Conservation (phyloP, 176 grass and related monocot genomes). For the Eremochloa ophiuroides region DNA sequence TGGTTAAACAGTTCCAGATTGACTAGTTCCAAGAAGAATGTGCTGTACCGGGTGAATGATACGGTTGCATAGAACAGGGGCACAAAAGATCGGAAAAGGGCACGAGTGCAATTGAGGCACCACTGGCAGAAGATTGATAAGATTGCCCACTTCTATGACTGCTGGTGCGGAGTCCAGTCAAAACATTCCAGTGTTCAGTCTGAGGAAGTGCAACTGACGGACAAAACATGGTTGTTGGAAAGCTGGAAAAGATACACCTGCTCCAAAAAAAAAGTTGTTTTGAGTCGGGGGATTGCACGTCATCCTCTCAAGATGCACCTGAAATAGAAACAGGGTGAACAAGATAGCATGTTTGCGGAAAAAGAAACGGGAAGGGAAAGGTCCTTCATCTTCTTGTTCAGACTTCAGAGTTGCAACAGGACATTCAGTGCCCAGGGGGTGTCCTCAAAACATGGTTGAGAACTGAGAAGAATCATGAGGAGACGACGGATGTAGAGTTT, state of each 20-base stretch:
- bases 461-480: neutral
- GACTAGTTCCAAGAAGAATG: slow-evolving; percentile 9
- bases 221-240: slow-evolving; percentile 50
- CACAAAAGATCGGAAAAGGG: slow-evolving; percentile 16
- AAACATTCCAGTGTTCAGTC: slow-evolving; percentile 28
- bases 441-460: neutral
- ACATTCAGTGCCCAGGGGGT: neutral
- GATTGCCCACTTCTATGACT: slow-evolving; percentile 27
- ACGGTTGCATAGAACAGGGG: slow-evolving; percentile 6
- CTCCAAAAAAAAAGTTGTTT: no score
- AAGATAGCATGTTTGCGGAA: no score
- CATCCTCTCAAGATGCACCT: no score
- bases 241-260: no score
- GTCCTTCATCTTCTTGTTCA: no score
- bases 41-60: neutral
- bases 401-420: neutral
- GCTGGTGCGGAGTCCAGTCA: slow-evolving; percentile 16
- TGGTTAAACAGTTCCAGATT: slow-evolving; percentile 29
- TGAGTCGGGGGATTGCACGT: no score
- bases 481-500: neutral
- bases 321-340: no score
- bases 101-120: neutral
- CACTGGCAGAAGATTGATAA: slow-evolving; percentile 25
- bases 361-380: no score
- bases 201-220: slow-evolving; percentile 26